Base-by-base conservation (phyloP, 2,329 filamentous ascomycete species). In the Aaosphaeria pasadenensis region DNA sequence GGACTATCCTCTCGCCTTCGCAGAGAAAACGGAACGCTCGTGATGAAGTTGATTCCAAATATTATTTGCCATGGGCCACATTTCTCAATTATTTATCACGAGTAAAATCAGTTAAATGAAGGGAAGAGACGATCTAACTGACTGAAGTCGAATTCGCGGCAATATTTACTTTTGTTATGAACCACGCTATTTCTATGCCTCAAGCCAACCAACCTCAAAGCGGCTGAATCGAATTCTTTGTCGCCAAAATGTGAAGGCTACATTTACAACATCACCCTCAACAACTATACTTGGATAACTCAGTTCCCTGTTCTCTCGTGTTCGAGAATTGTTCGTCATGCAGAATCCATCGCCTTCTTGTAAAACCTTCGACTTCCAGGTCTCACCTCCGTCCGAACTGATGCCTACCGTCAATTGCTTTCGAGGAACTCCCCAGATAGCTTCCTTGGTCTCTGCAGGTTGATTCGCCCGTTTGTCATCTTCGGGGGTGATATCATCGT, bases 291-390 rank as follows among this genome's bases (percentile, higher is more conserved):
- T 75, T 0, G 73, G 74, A 44, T 77, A 76, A 28, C 71, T 74
- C 32, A 76, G 41, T 47, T 76, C 74, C 6, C 73, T 55, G 29
- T 76, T 77, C 3, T 69, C 62, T 39, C 71, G 71, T 1, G 72
- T 62, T 7, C 62, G 60, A 0, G 70, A 74, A 44, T 75, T 74
- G 48, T 76, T 77, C 0, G 73, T 77, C 59, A 75, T 66, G 43
- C 74, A 76, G 29, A 71, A 75, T 0, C 74, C 74, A 51, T 76
- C 72, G 0, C 74, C 73, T 3, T 74, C 73, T 39, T 76, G 72
- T 1, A 76, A 50, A 4, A 74, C 60, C 13, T 63, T 69, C 43
- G 64, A 63, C 7, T 50, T 64, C 73, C 72, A 76, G 0, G 64
- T 70, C 7, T 60, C 4, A 0, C 73, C 73, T 6, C 67, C 55